Evolutionary conservation across 1,284 basidiomycete species (phyloP), one percentile per base, ranked within the genome.

Genomic region (Mixia osmundae): DNA sequence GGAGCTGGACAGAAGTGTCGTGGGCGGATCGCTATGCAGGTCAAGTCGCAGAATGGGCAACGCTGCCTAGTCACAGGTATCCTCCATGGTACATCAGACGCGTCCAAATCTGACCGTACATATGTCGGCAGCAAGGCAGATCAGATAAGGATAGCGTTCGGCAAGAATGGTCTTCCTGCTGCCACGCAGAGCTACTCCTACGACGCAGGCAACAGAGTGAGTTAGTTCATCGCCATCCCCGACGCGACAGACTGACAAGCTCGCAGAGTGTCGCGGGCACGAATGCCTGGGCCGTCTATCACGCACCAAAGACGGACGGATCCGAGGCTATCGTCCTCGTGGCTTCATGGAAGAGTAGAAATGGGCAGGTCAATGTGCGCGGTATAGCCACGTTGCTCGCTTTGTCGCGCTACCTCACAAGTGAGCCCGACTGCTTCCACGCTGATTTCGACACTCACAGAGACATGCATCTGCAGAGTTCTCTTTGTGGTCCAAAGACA

Each of bases 401-500:
- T 0, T 58, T 97, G 4, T 83, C 82, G 1, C 62, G 65, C 30
- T 94, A 76, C 53, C 58, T 94, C 27, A 74, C 75, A 59, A 67
- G 83, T 85, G 41, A 42, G 65, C 52, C 23, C 6, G 15, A 25
- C 15, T 11, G 11, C 9, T 33, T 35, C 35, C 22, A 25, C 26
- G 21, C n/a, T n/a, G n/a, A n/a, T n/a, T n/a, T n/a, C n/a, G n/a
- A n/a, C n/a, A n/a, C n/a, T 20, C 8, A 12, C 20, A 4, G 25
- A 23, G 14, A 9, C 7, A 16, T 9, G 16, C 25, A 5, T 31
- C 5, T 22, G 11, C 45, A 89, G 83, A 66, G 20, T 77, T 82
- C 48, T 80, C 80, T 23, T 63, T 82, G 37, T 94, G 85, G 83
- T 77, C 82, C 0, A 87, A 85, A 54, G 89, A 97, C 49, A 64